Evolutionary conservation across 2,329 filamentous ascomycete species (phyloP), one percentile per base, ranked within the genome.

Genomic region (Plectosphaerella plurivora): DNA sequence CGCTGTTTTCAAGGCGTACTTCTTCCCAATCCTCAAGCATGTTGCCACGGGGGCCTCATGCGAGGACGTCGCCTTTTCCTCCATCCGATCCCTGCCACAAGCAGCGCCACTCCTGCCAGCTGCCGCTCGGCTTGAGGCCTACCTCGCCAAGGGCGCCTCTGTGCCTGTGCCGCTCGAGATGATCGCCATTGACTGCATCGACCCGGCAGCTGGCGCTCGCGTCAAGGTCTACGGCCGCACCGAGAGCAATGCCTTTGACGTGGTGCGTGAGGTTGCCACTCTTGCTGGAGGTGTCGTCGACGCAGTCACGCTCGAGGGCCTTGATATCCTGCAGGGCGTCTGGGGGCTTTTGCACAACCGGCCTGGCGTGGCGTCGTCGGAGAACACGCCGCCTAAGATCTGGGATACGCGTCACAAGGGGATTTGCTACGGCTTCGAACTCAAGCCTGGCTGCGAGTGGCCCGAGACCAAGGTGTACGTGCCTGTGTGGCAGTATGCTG

Each of bases 381-480:
- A 54, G 11, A 49, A 56, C 9, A 57, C 57, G 39, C 14, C 51
- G 20, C 52, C 56, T 12, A 54, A 49, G 49, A 3, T 53, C 28
- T 20, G 35, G 24, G 36, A 53, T n/a, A 56, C 52, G 10, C 46
- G 52, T 11, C 52, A 56, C 52, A 58, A 57, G 50, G 61, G 61
- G 36, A 52, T 59, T 8, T 60, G 61, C 50, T 60, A 62, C 50
- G 62, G 62, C 47, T 63, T 59, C 55, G 62, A 64, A 50, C 52
- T 64, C 12, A 55, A 56, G 51, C 58, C 61, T 9, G 58, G 60
- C 2, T 51, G 59, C 10, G 50, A 46, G 10, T 53, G 55, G 15
- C 62, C 62, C 20, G 57, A 59, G 15, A 60, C 61, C 18, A 64
- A 63, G 55, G 52, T 59, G 5, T 64, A 64, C 51, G 59, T 64